phyloP scores from a whole-genome alignment of 2,329 filamentous ascomycete genomes.

The Aspergillus ibericus region DNA sequence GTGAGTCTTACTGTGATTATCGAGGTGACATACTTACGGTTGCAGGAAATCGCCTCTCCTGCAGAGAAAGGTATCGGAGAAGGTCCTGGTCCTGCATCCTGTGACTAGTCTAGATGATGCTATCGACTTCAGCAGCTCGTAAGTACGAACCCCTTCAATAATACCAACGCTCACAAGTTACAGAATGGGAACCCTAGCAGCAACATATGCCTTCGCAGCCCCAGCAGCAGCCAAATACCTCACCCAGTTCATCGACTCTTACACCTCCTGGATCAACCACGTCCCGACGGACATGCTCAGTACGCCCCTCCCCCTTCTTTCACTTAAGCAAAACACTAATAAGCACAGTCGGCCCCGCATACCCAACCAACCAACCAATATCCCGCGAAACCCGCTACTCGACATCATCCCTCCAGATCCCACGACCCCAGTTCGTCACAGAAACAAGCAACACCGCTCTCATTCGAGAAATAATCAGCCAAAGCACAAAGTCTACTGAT shows the following conservation, averaged over 20 bases:
- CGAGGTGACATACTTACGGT: conserved; percentile 15
- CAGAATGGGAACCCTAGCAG: conserved; percentile 39
- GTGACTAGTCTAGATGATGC: conserved; percentile 56
- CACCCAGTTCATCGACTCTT: conserved; percentile 55
- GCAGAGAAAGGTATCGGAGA: conserved; percentile 43
- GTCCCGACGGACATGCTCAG: conserved; percentile 56
- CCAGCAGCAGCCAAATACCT: conserved; percentile 59
- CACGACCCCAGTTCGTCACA: conserved; percentile 46
- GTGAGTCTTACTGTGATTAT: conserved; percentile 6
- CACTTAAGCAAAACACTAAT: not conserved
- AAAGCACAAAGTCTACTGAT: conserved; percentile 14
- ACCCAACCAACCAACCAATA: conserved; percentile 38
- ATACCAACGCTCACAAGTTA: not conserved
- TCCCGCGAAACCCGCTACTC: conserved; percentile 45
- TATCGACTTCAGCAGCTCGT: conserved; percentile 49
- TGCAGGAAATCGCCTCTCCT: conserved; percentile 28
- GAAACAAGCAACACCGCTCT: conserved; percentile 17
- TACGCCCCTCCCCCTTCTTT: conserved; percentile 16
- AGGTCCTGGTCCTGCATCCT: conserved; percentile 48
- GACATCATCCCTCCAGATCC: conserved; percentile 45
- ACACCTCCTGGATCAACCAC: conserved; percentile 57
- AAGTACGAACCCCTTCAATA: conserved; percentile 5
- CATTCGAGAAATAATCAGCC: conserved; percentile 15
- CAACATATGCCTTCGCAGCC: conserved; percentile 56
- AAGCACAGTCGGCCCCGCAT: conserved; percentile 23